Evolutionary conservation across 1,284 basidiomycete species (phyloP).

Genomic region (Cryptococcus jaspeensis): DNA sequence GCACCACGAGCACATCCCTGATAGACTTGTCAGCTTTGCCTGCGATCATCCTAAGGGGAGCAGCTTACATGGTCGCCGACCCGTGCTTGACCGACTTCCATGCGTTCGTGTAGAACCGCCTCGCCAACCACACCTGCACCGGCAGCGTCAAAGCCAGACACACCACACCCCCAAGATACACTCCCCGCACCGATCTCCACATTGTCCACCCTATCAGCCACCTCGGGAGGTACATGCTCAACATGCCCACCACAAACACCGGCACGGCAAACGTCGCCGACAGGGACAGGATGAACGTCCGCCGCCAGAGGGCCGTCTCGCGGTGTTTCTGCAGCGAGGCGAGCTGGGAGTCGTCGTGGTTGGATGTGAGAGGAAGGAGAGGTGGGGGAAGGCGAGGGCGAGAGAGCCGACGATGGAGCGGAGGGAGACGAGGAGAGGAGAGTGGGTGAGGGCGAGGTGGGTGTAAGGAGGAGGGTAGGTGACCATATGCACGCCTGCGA

Average conservation of each 20-base stretch:
- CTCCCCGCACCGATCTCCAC: constrained; percentile 57
- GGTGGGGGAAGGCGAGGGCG: constrained; percentile 59
- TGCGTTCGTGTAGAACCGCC: constrained; percentile 82
- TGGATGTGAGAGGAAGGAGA: constrained; percentile 47
- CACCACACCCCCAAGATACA: constrained; percentile 83
- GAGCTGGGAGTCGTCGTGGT: constrained; percentile 65
- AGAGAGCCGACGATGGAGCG: constrained; percentile 83
- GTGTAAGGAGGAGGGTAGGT: constrained; percentile 69
- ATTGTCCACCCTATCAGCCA: constrained; percentile 54
- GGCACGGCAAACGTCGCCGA: constrained; percentile 82
- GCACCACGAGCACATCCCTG: constrained; percentile 94
- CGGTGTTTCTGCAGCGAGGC: constrained; percentile 86
- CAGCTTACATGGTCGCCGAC: constrained; percentile 64
- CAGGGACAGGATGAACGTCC: constrained; percentile 74
- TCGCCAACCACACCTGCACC: constrained; percentile 88
- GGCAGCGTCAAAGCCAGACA: constrained; percentile 82
- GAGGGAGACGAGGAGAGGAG: constrained; percentile 69
- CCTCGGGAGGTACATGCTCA: constrained; percentile 59
- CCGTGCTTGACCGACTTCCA: constrained; percentile 88
- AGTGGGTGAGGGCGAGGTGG: constrained; percentile 75
- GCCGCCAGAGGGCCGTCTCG: constrained; percentile 86
- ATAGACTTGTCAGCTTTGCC: neutral
- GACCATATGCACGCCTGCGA: constrained; percentile 74
- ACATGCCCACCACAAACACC: constrained; percentile 90
- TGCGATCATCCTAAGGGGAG: neutral